Percentiles rank a stretch among this genome's conserved stretches.
These are phyloP conservation scores for Solanum aculeatissimum DNA, from an alignment of 305 asterid genomes.

Conservation along the genomic window DNA sequence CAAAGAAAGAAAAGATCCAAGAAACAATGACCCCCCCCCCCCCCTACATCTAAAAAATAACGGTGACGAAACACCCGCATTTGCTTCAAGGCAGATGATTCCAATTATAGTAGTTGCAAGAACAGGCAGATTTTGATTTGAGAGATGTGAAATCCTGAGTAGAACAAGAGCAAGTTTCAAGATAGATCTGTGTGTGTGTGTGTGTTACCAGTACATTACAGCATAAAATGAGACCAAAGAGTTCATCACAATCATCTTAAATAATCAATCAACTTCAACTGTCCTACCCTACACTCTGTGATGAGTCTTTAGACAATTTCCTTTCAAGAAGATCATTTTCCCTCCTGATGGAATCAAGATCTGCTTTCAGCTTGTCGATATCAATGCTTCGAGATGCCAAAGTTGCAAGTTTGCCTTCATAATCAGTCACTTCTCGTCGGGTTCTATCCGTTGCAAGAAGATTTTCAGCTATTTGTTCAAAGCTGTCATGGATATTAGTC, in stretches of 20 bases:
- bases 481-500: slow-evolving; percentile 51
- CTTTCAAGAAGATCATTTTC: slow-evolving; percentile 52
- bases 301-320: background rate
- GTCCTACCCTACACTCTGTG: background rate
- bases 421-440: slow-evolving; percentile 48
- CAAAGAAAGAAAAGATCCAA: no score
- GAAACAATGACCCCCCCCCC: no score
- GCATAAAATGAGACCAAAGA: background rate
- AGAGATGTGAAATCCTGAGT: background rate
- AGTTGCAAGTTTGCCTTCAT: slow-evolving; percentile 52
- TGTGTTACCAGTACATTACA: background rate
- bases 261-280: background rate
- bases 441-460: slow-evolving; percentile 50
- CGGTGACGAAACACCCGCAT: background rate
- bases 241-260: background rate
- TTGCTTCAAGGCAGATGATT: background rate
- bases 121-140: background rate
- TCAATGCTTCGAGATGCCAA: slow-evolving; percentile 36
- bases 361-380: slow-evolving; percentile 47
- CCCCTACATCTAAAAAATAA: background rate
- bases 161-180: background rate
- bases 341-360: slow-evolving; percentile 58
- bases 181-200: background rate
- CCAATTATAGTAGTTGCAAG: background rate
- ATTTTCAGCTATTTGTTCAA: slow-evolving; percentile 52